phyloP scores from a whole-genome alignment of 23 red algal genomes.

The Cyanidiococcus yangmingshanensis region DNA sequence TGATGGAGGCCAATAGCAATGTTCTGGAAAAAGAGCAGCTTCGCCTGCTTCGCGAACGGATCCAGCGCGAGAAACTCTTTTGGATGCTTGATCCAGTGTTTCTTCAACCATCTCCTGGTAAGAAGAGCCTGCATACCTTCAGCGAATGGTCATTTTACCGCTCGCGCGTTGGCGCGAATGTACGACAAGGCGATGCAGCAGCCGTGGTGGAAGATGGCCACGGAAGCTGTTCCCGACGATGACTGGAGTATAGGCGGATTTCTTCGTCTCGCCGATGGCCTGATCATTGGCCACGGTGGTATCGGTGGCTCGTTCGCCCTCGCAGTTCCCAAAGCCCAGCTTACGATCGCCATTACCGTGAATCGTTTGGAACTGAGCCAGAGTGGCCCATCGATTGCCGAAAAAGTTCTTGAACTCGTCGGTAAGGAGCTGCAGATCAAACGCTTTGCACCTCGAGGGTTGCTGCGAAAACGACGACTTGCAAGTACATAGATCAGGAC shows the following conservation, averaged over 20 bases:
- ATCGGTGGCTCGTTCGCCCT: conserved; percentile 65
- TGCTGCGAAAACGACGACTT: background rate
- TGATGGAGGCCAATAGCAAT: background rate
- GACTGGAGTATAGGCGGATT: conserved; percentile 50
- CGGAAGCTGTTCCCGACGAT: conserved; percentile 40
- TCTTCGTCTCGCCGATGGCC: conserved; percentile 24
- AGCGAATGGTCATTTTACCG: conserved; percentile 73
- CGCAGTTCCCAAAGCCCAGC: conserved; percentile 37
- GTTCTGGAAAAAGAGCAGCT: background rate
- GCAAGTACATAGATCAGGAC: too few relatives aligned
- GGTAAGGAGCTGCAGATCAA: background rate
- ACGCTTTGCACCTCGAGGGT: background rate
- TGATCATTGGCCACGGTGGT: conserved; percentile 48
- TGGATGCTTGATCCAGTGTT: conserved; percentile 45
- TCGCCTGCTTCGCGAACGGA: background rate
- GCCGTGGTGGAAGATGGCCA: conserved; percentile 36
- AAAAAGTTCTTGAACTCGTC: background rate
- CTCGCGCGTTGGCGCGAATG: conserved; percentile 50
- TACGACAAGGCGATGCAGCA: conserved; percentile 40
- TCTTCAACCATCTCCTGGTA: conserved; percentile 55
- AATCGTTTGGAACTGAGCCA: conserved; percentile 41
- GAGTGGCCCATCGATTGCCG: background rate
- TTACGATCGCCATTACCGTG: conserved; percentile 51
- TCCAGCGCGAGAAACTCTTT: background rate
- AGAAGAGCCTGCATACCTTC: conserved; percentile 42